phyloP scores from a whole-genome alignment of 306 rosid species.

The Gillenia trifoliata region DNA sequence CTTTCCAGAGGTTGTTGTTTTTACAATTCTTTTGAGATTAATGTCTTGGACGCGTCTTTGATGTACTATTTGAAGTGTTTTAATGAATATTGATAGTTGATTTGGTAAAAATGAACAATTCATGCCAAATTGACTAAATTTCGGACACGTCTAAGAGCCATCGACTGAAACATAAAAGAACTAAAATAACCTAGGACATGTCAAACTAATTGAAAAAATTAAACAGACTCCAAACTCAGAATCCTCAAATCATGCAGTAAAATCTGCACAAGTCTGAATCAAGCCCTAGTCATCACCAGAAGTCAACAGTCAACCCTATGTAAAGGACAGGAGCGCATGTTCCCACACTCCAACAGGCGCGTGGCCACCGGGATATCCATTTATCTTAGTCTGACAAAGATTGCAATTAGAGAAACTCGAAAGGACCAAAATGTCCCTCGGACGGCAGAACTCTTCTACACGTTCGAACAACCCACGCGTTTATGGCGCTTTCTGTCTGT shows the following conservation, averaged over 20 bases:
- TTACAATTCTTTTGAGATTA: too few species aligned
- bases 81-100: too few species aligned
- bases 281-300: not conserved
- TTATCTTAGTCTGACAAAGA: constrained; percentile 18
- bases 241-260: constrained; percentile 24
- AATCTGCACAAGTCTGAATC: not conserved
- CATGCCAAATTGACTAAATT: not conserved
- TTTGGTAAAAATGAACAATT: not conserved
- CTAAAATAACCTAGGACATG: not conserved
- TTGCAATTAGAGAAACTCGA: constrained; percentile 1
- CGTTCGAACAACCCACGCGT: constrained; percentile 18
- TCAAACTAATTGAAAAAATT: not conserved
- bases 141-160: not conserved
- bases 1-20: too few species aligned
- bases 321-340: constrained; percentile 10
- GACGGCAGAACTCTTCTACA: not conserved
- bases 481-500: not conserved
- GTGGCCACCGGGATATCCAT: not conserved
- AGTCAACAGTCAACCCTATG: constrained; percentile 3
- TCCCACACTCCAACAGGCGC: constrained; percentile 20
- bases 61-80: too few species aligned
- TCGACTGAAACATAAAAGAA: not conserved
- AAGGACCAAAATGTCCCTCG: constrained; percentile 12
- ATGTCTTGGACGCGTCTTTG: too few species aligned
- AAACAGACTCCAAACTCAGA: not conserved